A percentile compares a stretch with the other conserved stretches of the same genome.
Evolutionary conservation across 2,329 filamentous ascomycete species (phyloP).

Genomic region (Aspergillus sp.): DNA sequence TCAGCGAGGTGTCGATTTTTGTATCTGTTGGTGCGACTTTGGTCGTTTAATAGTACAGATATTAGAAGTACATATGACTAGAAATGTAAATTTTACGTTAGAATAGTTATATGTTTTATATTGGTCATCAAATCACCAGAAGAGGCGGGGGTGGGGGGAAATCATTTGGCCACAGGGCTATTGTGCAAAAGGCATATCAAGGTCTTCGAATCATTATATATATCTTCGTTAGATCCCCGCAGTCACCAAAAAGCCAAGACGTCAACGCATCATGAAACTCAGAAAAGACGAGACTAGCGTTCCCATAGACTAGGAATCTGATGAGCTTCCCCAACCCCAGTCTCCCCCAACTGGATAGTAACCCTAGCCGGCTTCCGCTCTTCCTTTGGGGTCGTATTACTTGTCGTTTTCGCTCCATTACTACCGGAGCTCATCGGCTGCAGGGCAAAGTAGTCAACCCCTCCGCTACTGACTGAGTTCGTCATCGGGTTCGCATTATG

Average conservation of each 20-base stretch:
- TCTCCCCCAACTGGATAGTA: not conserved
- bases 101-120: no score
- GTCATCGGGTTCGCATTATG: not conserved
- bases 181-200: not conserved
- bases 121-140: no score
- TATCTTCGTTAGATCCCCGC: not conserved
- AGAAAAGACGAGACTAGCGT: not conserved
- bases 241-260: not conserved
- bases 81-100: not conserved
- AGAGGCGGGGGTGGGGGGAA: no score
- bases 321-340: not conserved
- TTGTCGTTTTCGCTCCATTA: constrained; percentile 4
- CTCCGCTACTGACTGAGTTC: not conserved
- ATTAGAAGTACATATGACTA: not conserved
- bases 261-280: not conserved
- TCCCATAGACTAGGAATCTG: not conserved
- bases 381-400: constrained; percentile 8
- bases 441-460: constrained; percentile 2
- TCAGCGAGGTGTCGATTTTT: not conserved
- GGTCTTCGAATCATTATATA: not conserved
- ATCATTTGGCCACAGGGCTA: not conserved
- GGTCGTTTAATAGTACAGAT: not conserved
- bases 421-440: not conserved
- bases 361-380: constrained; percentile 5
- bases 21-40: not conserved